Conservation (phyloP, 208 protist genomes). For the Trypanosoma platydactyli region DNA sequence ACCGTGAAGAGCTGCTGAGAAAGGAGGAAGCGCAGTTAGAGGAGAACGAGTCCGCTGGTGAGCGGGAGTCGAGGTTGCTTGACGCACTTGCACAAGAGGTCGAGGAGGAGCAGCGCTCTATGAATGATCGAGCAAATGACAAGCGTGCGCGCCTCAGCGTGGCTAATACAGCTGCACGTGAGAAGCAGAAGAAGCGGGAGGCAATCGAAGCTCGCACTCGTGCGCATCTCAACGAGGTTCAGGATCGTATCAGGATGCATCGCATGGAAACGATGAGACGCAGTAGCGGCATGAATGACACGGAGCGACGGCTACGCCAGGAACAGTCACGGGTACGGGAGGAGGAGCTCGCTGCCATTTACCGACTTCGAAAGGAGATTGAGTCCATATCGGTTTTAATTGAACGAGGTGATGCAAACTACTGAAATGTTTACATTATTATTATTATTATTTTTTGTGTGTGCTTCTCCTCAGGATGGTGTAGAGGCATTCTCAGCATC, state of each 20-base stretch:
- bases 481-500: no score
- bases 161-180: constrained; percentile 8
- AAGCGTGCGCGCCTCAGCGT: constrained; percentile 4
- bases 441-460: constrained; percentile 10
- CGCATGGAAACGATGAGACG: constrained; percentile 5
- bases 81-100: constrained; percentile 16
- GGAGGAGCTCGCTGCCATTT: constrained; percentile 20
- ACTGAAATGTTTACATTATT: not conserved
- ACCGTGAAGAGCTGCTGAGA: constrained; percentile 13
- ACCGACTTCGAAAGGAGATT: constrained; percentile 19
- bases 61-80: constrained; percentile 5
- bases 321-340: constrained; percentile 17
- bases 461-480: not conserved
- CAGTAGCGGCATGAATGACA: constrained; percentile 18
- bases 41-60: constrained; percentile 1
- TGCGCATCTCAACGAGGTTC: constrained; percentile 13
- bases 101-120: constrained; percentile 10
- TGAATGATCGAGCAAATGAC: constrained; percentile 1
- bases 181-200: constrained; percentile 20
- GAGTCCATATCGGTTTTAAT: constrained; percentile 7
- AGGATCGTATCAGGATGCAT: constrained; percentile 17
- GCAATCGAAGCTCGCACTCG: constrained; percentile 1
- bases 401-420: no score
- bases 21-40: constrained; percentile 25
- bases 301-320: constrained; percentile 22